Base-by-base conservation (phyloP, 2,329 filamentous ascomycete genomes). In the Endoconidiophora laricicola region DNA sequence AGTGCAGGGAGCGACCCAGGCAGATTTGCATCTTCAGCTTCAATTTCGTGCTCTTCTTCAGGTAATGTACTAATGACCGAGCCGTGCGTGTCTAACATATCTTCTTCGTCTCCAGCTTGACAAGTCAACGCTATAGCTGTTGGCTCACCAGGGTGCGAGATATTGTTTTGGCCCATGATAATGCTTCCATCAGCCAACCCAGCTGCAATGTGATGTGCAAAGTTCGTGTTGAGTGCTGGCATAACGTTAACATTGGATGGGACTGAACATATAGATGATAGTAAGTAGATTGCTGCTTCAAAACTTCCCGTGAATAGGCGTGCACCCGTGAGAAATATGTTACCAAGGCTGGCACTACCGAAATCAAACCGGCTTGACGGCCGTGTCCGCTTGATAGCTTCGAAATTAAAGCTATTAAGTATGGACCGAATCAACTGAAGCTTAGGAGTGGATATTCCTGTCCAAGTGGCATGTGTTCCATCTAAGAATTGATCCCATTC, bases 401-500 rank as follows among this genome's bases (percentile, higher is more conserved):
- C 83, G 42, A 86, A 67, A 58, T 86, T 86, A 57, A 86, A 71
- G 55, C 78, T 74, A 60, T 86, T 86, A 60, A 88, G 75, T 56
- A 86, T 79, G 1, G 81, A 83, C 37, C 84, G 78, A 58, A 88
- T 81, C 38, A 90, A 71, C 63, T 90, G 83, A 40, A 80, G 75
- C 64, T 86, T 86, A 42, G 80, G 75, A 3, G 79, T 79, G 0
- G 79, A 74, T 55, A 87, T 78, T 54, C 70, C 67, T 56, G 68
- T 67, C 88, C 90, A 96, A 2, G 94, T 72, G 0, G 67, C 58
- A 54, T 91, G 86, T 0, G 81, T 79, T 2, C 83, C 85, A 63
- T 94, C 87, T 29, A 96, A 78, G 29, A 96, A 86, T 46, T 85
- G 79, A 24, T 88, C 76, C 88, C 90, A 96, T 67, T 94, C 87